Conservation (phyloP, 202 grass and related monocot genomes). For the Cymbopogon flexuosus region DNA sequence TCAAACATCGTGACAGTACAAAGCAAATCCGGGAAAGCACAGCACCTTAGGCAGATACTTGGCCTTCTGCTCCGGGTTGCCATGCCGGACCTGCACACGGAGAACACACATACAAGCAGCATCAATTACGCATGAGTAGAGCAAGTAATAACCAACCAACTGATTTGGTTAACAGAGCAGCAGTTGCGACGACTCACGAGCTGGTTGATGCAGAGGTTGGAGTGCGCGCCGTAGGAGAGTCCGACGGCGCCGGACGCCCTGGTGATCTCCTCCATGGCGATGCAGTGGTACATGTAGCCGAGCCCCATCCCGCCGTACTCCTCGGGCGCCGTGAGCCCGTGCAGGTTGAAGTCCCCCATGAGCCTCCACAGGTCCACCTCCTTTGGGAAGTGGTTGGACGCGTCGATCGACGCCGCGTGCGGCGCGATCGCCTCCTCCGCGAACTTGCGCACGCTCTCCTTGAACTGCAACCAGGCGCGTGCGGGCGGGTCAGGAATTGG, state of each 20-base stretch:
- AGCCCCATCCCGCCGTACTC: conserved; percentile 89
- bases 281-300: conserved; percentile 94
- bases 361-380: conserved; percentile 82
- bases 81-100: conserved; percentile 61
- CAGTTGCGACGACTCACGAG: conserved; percentile 12
- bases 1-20: not conserved
- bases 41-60: conserved; percentile 84
- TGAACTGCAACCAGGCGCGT: conserved; percentile 54
- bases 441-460: conserved; percentile 82
- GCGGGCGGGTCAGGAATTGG: not conserved
- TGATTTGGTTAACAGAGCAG: not conserved
- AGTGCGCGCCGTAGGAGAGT: conserved; percentile 86
- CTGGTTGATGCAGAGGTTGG: conserved; percentile 96
- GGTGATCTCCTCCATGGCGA: conserved; percentile 96
- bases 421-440: conserved; percentile 86
- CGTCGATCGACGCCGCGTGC: conserved; percentile 68
- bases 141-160: not conserved
- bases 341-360: conserved; percentile 96
- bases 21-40: conserved; percentile 21
- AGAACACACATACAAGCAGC: not conserved
- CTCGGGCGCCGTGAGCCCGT: conserved; percentile 84
- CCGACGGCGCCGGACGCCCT: conserved; percentile 89
- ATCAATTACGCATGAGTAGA: not conserved
- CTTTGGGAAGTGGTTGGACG: conserved; percentile 57
- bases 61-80: conserved; percentile 54